Evolutionary conservation across 192 early-diverging fungal genomes (phyloP), one percentile per base, ranked within the genome.

Genomic region (Coemansia biformis): DNA sequence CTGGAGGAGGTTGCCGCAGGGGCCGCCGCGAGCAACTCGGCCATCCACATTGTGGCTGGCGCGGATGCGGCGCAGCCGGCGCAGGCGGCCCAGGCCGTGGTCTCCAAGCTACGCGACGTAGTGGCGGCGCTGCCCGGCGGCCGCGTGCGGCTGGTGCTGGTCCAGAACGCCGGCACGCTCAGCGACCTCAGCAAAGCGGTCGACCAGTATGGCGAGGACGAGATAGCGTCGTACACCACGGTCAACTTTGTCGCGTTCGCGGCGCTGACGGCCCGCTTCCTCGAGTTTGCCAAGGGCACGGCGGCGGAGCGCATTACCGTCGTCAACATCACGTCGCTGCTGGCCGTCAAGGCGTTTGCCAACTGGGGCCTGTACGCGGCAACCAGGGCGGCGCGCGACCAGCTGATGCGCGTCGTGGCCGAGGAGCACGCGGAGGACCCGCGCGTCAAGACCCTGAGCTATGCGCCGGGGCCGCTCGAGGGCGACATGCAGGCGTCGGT

Each of bases 381-480:
- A 0, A 79, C 78, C 12, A 91, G 92, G 63, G 88, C 90, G 11
- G 92, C 89, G 1, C 79, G 92, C 14, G 86, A 94, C 48, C 80
- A 83, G 76, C 66, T 87, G 21, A 60, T 88, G 24, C 48, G 76
- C 16, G 80, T 85, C 0, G 74, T 87, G 3, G 90, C 88, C 12
- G n/a, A 63, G 10, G 91, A 93, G 53, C 57, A 88, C 32, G 64
- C 56, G 40, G 59, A 43, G 33, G 66, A 57, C 29, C 23, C 45
- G 22, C 53, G 75, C 29, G 62, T 86, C 36, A 79, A 83, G 46
- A 78, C 83, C 12, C 68, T 94, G 31, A 89, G 75, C 50, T 94
- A 94, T 67, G 88, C 91, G 3, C 91, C 91, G 2, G 91, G 91
- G 12, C 91, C 91, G 24, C 61, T 94, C 42, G 87, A 91, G 36